phyloP scores from a whole-genome alignment of 140 eudicot species.

The Anethum foeniculum region DNA sequence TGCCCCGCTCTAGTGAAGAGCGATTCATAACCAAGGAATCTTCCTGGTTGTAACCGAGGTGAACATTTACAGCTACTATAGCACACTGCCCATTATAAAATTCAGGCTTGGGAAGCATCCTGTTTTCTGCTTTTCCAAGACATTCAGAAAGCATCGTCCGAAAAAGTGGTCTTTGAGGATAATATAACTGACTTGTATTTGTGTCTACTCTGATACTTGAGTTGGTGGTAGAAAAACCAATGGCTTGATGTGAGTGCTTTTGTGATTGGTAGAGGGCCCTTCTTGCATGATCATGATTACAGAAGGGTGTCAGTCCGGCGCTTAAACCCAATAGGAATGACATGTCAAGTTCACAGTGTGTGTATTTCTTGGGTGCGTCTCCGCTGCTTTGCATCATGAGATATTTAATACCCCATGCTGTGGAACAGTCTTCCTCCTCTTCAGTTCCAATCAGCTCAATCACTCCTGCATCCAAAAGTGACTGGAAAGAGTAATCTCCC shows the following conservation, averaged over 20 bases:
- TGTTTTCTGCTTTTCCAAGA: conserved; percentile 61
- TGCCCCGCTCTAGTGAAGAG: conserved; percentile 78
- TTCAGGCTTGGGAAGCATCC: conserved; percentile 56
- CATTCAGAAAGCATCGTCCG: conserved; percentile 66
- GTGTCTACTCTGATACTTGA: conserved; percentile 65
- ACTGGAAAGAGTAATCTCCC: conserved; percentile 49
- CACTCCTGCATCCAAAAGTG: conserved; percentile 59
- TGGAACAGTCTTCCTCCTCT: conserved; percentile 85
- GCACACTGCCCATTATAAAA: conserved; percentile 82
- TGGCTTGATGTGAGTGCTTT: conserved; percentile 86
- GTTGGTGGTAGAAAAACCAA: conserved; percentile 66
- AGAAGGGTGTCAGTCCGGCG: conserved; percentile 73
- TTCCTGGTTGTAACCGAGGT: conserved; percentile 83
- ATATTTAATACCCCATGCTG: conserved; percentile 76
- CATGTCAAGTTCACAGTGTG: conserved; percentile 78
- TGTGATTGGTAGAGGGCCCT: conserved; percentile 72
- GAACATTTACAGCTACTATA: conserved; percentile 81
- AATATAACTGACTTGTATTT: conserved; percentile 55
- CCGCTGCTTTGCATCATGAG: conserved; percentile 38
- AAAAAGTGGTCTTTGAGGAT: conserved; percentile 79
- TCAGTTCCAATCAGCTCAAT: conserved; percentile 75
- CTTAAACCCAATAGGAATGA: conserved; percentile 68
- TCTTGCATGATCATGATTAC: conserved; percentile 85
- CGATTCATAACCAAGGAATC: conserved; percentile 87
- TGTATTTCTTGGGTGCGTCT: conserved; percentile 47